Evolutionary conservation across 1,284 basidiomycete genomes (phyloP).

Genomic region (Malassezia equina): DNA sequence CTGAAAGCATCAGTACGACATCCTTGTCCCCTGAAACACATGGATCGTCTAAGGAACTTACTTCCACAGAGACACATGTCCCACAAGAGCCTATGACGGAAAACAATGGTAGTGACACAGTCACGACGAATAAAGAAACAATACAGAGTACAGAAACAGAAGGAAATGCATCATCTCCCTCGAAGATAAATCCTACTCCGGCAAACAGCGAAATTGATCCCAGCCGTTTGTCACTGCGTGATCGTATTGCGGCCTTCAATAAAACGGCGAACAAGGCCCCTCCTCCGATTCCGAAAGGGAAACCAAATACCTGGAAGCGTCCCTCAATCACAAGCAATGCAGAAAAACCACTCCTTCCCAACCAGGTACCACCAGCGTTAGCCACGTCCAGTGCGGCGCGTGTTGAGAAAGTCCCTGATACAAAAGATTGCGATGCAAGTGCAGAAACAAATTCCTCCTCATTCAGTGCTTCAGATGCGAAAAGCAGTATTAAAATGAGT

Average conservation of each 20-base stretch:
- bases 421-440: slow-evolving; percentile 12
- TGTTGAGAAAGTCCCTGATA: slow-evolving; percentile 1
- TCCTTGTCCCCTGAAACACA: neutral
- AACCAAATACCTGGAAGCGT: slow-evolving; percentile 43
- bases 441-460: neutral
- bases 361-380: slow-evolving; percentile 6
- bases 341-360: slow-evolving; percentile 34
- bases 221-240: slow-evolving; percentile 39
- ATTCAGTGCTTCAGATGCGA: slow-evolving; percentile 27
- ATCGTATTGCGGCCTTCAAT: slow-evolving; percentile 47
- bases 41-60: neutral
- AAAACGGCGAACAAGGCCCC: slow-evolving; percentile 29
- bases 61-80: neutral
- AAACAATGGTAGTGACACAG: neutral
- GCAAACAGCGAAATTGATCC: slow-evolving; percentile 12
- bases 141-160: neutral
- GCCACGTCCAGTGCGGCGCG: neutral
- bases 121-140: neutral
- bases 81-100: neutral
- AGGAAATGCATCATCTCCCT: neutral
- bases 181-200: no score
- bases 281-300: slow-evolving; percentile 35
- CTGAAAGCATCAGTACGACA: neutral
- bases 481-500: slow-evolving; percentile 45
- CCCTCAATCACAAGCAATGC: slow-evolving; percentile 24